Conservation (phyloP, 2,329 filamentous ascomycete genomes). For the Cordyceps fumosorosea region DNA sequence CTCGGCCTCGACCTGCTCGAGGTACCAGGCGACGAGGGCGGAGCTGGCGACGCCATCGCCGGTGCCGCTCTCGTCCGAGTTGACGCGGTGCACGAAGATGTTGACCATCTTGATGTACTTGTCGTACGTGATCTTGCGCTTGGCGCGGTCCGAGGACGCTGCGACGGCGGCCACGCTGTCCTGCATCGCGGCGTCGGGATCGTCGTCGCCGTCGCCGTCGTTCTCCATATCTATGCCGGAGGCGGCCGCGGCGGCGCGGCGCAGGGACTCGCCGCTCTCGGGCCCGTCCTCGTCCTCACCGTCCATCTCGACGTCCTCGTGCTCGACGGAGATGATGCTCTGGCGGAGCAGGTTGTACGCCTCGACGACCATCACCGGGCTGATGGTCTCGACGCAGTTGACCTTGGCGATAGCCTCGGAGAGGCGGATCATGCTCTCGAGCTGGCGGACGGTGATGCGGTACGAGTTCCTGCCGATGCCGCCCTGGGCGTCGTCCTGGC, state of each 20-base stretch:
- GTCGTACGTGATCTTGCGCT: slow-evolving; percentile 89
- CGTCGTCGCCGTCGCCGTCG: slow-evolving; percentile 38
- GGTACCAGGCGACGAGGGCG: slow-evolving; percentile 77
- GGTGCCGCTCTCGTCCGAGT: slow-evolving; percentile 67
- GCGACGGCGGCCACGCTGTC: background rate
- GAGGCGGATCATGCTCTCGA: slow-evolving; percentile 91
- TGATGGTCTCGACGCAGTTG: slow-evolving; percentile 90
- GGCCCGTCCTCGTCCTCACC: slow-evolving; percentile 57
- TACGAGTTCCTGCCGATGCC: slow-evolving; percentile 93
- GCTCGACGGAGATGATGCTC: slow-evolving; percentile 95
- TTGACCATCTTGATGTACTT: slow-evolving; percentile 92
- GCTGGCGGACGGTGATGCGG: slow-evolving; percentile 91
- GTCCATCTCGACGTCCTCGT: slow-evolving; percentile 93
- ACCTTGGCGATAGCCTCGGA: slow-evolving; percentile 98
- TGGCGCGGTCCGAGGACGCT: slow-evolving; percentile 39
- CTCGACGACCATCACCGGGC: slow-evolving; percentile 78
- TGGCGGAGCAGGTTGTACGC: slow-evolving; percentile 87
- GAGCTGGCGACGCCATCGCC: slow-evolving; percentile 84
- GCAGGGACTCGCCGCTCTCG: slow-evolving; percentile 40
- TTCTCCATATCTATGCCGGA: slow-evolving; percentile 41
- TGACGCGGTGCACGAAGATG: slow-evolving; percentile 72
- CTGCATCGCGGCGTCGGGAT: slow-evolving; percentile 19
- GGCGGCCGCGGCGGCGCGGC: slow-evolving; percentile 31
- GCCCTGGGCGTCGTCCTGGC: slow-evolving; percentile 87
- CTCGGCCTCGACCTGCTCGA: slow-evolving; percentile 84